Base-by-base conservation (phyloP, 2,329 filamentous ascomycete genomes). In the Lasiodiplodia hormozganensis region DNA sequence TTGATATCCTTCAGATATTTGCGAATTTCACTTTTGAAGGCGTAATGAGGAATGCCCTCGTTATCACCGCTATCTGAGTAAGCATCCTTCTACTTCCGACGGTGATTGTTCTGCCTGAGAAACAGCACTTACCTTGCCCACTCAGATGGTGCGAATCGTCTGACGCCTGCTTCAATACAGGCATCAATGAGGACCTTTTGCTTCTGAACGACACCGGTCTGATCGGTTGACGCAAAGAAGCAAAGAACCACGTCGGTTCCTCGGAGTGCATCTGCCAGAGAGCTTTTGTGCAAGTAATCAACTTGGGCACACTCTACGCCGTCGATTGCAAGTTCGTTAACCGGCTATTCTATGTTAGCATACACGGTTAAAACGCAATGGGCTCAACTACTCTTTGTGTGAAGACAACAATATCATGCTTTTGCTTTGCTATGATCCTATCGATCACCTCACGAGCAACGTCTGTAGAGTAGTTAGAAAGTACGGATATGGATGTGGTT, bases 201-300 rank as follows among this genome's bases (percentile, higher is more conserved):
- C 21, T 40, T 68, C n/a, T 0, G 72, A 71, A 5, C 73, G 73
- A 65, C 81, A 79, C 0, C 73, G 72, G 8, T 14, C 6, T 43
- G 28, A 28, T 62, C 38, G 2, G 80, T 73, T 1, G 77, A 69
- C 6, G 80, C 18, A 14, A 87, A 72, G 71, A 88, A 88, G 2
- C 84, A 87, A 0, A 88, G 76, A 4, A 89, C 76, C 0, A 85
- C 87, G 57, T 89, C 82, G 0, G 83, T 78, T 7, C 85, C 86
- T 14, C 72, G 65, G 0, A 89, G 76, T 0, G 76, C 73, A 5
- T 76, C 56, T 0, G 75, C 74, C 3, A 89, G 75, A 4, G 77
- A 65, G 0, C 68, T 62, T 49, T 75, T 78, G 71, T 85, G 74
- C 0, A 76, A 69, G 72, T 88, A 89, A 70, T 85, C 77, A 10